phyloP scores from a whole-genome alignment of 768 basidiomycete genomes.

The Boletus subparvulus region DNA sequence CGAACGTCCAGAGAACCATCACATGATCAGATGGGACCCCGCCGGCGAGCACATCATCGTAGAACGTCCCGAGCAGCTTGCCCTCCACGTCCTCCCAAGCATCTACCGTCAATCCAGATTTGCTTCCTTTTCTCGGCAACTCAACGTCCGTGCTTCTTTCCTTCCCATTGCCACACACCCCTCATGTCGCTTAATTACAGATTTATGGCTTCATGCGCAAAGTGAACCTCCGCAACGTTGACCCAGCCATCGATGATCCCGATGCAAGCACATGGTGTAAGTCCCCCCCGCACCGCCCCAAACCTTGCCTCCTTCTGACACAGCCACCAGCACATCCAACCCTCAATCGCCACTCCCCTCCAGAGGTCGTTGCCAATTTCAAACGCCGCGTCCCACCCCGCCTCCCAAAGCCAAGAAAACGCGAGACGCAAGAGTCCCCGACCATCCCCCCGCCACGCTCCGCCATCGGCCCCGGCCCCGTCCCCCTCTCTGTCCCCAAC shows the following conservation, averaged over 20 bases:
- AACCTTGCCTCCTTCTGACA: constrained; percentile 21
- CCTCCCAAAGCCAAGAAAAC: constrained; percentile 83
- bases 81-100: constrained; percentile 88
- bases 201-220: constrained; percentile 99
- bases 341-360: constrained; percentile 85
- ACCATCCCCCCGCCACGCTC: constrained; percentile 73
- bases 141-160: constrained; percentile 70
- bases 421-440: constrained; percentile 67
- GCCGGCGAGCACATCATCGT: constrained; percentile 95
- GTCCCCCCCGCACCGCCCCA: constrained; percentile 35
- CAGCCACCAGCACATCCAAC: constrained; percentile 75
- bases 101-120: constrained; percentile 97
- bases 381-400: constrained; percentile 95
- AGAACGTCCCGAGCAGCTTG: constrained; percentile 89
- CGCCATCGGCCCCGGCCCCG: constrained; percentile 65
- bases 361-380: constrained; percentile 90
- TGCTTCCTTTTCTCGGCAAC: constrained; percentile 95
- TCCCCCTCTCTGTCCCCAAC: constrained; percentile 61
- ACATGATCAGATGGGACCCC: constrained; percentile 96
- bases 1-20: constrained; percentile 89
- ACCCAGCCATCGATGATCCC: constrained; percentile 92
- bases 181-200: constrained; percentile 43
- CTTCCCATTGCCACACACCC: constrained; percentile 24
- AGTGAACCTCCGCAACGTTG: constrained; percentile 92
- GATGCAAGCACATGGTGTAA: constrained; percentile 97